A percentile compares a stretch with the other conserved stretches of the same genome.
These are phyloP conservation scores for Dacryopinax primogenitus DNA, from an alignment of 768 basidiomycete genomes.

Conservation along the genomic window DNA sequence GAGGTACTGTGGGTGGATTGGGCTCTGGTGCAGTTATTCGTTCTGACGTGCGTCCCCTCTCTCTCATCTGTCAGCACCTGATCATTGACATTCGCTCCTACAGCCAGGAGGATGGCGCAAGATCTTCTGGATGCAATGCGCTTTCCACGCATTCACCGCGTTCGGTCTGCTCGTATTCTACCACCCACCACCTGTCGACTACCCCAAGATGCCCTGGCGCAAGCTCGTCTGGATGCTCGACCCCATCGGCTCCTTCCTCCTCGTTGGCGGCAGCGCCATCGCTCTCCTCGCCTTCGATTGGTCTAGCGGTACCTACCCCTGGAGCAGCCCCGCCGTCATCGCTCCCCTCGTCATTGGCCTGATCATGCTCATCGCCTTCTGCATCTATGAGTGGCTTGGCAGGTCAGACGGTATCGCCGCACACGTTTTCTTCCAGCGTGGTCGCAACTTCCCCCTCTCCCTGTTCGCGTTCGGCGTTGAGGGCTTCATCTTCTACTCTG, in stretches of 20 bases:
- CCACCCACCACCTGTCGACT: neutral
- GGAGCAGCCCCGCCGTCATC: slow-evolving; percentile 9
- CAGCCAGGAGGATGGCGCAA: slow-evolving; percentile 12
- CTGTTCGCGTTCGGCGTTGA: slow-evolving; percentile 14
- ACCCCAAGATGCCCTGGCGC: slow-evolving; percentile 11
- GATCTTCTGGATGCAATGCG: slow-evolving; percentile 14
- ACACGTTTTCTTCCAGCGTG: slow-evolving; percentile 12
- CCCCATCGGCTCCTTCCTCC: slow-evolving; percentile 13
- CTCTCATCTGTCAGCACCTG: neutral
- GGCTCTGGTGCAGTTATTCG: slow-evolving; percentile 8
- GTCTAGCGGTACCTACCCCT: slow-evolving; percentile 12
- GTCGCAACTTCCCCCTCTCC: slow-evolving; percentile 11
- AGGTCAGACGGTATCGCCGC: slow-evolving; percentile 12
- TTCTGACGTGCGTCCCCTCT: neutral
- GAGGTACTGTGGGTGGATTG: neutral
- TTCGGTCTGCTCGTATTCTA: slow-evolving; percentile 8
- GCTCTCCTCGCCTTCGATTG: slow-evolving; percentile 12
- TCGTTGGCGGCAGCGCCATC: slow-evolving; percentile 9
- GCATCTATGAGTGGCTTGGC: slow-evolving; percentile 14
- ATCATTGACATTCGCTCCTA: slow-evolving; percentile 1
- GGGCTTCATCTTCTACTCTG: slow-evolving; percentile 8
- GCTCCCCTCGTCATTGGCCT: slow-evolving; percentile 13
- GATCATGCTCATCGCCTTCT: slow-evolving; percentile 12
- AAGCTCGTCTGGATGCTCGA: slow-evolving; percentile 12
- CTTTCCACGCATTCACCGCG: slow-evolving; percentile 6